Base-by-base conservation (phyloP, 1,139 yeast species). In the Geotrichum carabidarum region DNA sequence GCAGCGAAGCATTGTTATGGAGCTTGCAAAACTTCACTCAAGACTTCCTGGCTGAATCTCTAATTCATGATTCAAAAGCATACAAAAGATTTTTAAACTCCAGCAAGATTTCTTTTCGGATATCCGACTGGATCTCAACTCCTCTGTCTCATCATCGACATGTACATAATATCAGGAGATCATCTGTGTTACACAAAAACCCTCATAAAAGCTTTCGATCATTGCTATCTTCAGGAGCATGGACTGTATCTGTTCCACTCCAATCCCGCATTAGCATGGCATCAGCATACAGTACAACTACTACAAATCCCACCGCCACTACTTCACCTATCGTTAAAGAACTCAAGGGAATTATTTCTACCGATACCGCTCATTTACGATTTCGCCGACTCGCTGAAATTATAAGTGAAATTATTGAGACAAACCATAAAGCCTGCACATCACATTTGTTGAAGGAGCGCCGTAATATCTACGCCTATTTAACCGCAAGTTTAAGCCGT, bases 31-130 rank as follows among this genome's bases (percentile, higher is more conserved):
- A 53, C 37, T 53, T 56, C 32, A 54, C 57, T 4, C 55, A 45
- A 48, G 58, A 56, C 49, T 53, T 56, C 42, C 36, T 56, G n/a
- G 50, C 57, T 30, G 57, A 53, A 42, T 37, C 55, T 15, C 22
- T 56, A 32, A 45, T 22, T 22, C 44, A 40, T 15, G 53, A 53
- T 38, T 14, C 50, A 7, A 36, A 44, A 37, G 51, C 40, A 27
- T 53, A 53, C 31, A n/a, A 40, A 18, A 42, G 43, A n/a, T 53
- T 52, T 32, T 22, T 40, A 27, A 43, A 45, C 30, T 49, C 52
- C 31, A 50, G 48, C 45, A 48, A 27, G 31, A 38, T 50, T 8
- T 50, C 50, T 11, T 56, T 51, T 31, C 45, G 47, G 41, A 38
- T 53, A 8, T 11, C 44, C 11, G 56, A 51, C 15, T 54, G 55